Evolutionary conservation across 805 yeast genomes (phyloP), one percentile per base, ranked within the genome.

Genomic region (Komagataella mondaviorum): DNA sequence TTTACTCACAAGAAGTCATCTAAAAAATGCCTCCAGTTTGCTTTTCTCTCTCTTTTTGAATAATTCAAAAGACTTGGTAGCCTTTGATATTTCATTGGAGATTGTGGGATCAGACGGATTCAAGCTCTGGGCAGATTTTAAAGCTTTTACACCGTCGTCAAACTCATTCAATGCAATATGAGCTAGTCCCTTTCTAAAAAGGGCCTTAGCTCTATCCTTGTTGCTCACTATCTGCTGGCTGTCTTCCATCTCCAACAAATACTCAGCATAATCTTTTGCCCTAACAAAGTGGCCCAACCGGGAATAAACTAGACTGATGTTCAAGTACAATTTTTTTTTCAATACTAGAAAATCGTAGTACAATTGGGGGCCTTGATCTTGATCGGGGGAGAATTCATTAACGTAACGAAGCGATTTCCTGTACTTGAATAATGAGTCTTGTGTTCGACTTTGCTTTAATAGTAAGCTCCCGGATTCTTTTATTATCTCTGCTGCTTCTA

Each of bases 321-420:
- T 86, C 55, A 78, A 64, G 56, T 75, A 79, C 6, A 77, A 48
- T 8, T 71, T 74, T 63, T 72, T 75, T 58, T 77, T 77, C 55
- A 77, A 60, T 3, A 71, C 76, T 43, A 67, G 58, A 60, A 81
- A 85, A 55, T 76, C 75, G 4, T 57, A 56, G 56, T 67, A 72
- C 64, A 73, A 69, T 18, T 75, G 77, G 12, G 79, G 75, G 56
- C 82, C 83, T 23, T 74, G 73, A 47, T 82, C 89, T 39, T 67
- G 65, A 58, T 85, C 93, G 0, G 95, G 93, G 14, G 82, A 71
- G 56, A 75, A 77, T 63, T 84, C 91, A 70, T 81, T 80, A 39
- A 83, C 75, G 57, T 85, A 86, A 53, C 88, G 69, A 51, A 84
- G 63, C 8, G 88, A 73, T 61, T 86, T 86, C 45, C 62, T 69